phyloP scores from a whole-genome alignment of 176 grass and related monocot species.

The Juncus effusus region DNA sequence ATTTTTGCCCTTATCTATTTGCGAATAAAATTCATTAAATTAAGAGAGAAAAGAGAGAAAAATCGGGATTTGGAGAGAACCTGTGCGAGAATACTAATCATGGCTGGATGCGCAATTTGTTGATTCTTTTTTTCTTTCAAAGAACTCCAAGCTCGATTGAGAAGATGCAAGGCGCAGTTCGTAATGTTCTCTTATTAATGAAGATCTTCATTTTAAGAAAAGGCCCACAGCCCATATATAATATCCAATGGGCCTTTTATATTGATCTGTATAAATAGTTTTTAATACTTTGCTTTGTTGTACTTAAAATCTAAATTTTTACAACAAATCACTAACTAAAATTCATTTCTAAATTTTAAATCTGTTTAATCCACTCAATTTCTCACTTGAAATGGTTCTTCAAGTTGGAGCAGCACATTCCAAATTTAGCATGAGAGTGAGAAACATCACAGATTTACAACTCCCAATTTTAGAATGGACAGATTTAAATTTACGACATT shows the following conservation, averaged over 20 bases:
- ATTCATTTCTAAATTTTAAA: neutral
- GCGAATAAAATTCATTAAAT: constrained; percentile 9
- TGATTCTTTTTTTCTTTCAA: neutral
- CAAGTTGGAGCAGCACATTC: too few species aligned
- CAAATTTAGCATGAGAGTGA: too few species aligned
- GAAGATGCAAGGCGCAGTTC: neutral
- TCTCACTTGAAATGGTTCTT: too few species aligned
- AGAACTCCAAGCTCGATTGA: neutral
- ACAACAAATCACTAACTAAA: neutral
- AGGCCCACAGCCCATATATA: neutral
- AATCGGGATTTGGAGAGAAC: constrained; percentile 15
- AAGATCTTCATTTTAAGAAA: neutral
- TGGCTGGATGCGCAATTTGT: constrained; percentile 9
- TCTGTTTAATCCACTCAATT: too few species aligned
- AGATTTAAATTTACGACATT: too few species aligned
- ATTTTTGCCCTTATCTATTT: neutral
- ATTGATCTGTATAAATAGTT: neutral
- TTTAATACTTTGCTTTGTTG: too few species aligned
- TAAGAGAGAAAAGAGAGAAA: neutral
- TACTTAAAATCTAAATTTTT: neutral
- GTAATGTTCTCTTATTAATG: neutral
- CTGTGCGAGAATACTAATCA: constrained; percentile 45
- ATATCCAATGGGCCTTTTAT: neutral
- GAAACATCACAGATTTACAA: too few species aligned
- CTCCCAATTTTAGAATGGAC: too few species aligned